Base-by-base conservation (phyloP, 371 early-diverging fungal species). In the Choanephora cucurbitarum region DNA sequence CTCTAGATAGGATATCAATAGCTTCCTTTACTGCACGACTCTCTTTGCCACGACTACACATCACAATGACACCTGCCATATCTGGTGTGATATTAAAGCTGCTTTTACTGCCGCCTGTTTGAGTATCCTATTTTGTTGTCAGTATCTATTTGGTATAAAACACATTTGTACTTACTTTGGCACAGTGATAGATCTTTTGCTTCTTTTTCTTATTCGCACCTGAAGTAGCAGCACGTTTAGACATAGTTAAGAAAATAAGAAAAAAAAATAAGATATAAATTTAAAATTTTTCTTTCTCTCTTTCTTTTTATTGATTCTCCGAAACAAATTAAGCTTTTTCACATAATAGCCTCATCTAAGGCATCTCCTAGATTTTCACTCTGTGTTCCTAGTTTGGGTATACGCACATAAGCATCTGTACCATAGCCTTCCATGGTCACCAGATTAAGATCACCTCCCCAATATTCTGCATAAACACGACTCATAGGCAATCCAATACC, bases 401-500 rank as follows among this genome's bases (percentile, higher is more conserved):
- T 70, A 48, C 81, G 77, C 13, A 94, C 83, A 64, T 93, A 94
- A 1, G 88, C 89, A 56, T 94, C 95, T 33, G 91, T 89, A 10
- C 93, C 94, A 52, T 79, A 86, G 1, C 91, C 91, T 23, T 89
- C 82, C 83, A 92, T 79, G 3, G 86, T 78, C 9, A 80, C 69
- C 7, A 92, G 61, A 18, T 70, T 77, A 40, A 94, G 71, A 18
- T 71, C 67, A 14, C 89, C 88, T 40, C 87, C 87, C 87, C 87
- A 88, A 59, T 86, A 90, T 73, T 89, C 87, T n/a, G 91, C 91
- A 69, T 91, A 93, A 3, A 90, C 90, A 42, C 81, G 73, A 40
- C 86, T 82, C 91, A 94, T 90, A 1, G 91, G 91, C 49, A 92
- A 61, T 0, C 93, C 93, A 46, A 94, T 79, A 9, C 94, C 94